phyloP scores from a whole-genome alignment of 1,284 basidiomycete species.

The Sanghuangporus sanghuang region DNA sequence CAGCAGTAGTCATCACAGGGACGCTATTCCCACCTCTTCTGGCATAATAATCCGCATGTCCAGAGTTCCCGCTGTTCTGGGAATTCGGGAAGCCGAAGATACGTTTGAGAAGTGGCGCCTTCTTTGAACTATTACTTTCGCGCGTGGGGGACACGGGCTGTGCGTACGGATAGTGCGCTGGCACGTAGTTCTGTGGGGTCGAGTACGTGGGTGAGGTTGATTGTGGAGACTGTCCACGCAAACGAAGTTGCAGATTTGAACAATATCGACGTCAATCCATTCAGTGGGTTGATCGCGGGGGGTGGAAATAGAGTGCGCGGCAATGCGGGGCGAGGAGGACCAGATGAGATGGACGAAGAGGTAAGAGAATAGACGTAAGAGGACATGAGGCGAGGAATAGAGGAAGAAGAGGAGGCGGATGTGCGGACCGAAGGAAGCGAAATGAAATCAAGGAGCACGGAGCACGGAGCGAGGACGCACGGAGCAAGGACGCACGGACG shows the following conservation, averaged over 20 bases:
- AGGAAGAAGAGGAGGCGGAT: neutral
- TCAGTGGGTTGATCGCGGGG: neutral
- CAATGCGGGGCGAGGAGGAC: neutral
- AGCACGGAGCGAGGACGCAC: neutral
- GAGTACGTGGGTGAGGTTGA: slow-evolving; percentile 2
- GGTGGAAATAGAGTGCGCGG: neutral
- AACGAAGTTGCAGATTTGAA: neutral
- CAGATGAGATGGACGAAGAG: no score
- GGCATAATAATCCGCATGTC: neutral
- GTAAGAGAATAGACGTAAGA: neutral
- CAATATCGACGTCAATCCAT: neutral
- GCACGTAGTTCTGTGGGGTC: slow-evolving; percentile 1
- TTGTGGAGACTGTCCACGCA: neutral
- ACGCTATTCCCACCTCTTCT: neutral
- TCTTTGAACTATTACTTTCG: neutral
- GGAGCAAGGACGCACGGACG: no score
- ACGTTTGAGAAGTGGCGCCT: slow-evolving; percentile 13
- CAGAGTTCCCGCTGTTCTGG: neutral
- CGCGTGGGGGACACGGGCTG: slow-evolving; percentile 4
- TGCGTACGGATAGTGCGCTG: neutral
- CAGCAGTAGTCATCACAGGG: neutral
- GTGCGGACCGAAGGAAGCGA: neutral
- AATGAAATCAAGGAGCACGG: neutral
- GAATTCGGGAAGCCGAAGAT: slow-evolving; percentile 2
- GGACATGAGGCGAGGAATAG: neutral